A percentile compares a stretch with the other conserved stretches of the same genome.
Conservation (phyloP, 108 stramenopile genomes). For the Craspedostauros australis region DNA sequence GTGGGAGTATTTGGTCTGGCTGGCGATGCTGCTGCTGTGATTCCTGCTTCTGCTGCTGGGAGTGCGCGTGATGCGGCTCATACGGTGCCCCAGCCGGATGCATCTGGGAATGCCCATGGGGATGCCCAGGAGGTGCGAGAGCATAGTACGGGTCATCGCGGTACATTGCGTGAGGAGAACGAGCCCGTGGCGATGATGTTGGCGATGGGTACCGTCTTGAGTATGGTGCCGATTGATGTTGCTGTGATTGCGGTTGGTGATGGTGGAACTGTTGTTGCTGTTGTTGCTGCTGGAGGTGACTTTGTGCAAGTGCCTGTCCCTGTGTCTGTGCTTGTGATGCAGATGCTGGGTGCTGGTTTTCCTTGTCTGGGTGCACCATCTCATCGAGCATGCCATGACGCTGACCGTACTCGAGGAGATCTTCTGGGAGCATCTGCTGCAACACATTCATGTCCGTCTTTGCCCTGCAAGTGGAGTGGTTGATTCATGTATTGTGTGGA, state of each 20-base stretch:
- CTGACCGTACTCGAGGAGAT: slow-evolving; percentile 50
- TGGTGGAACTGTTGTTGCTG: neutral
- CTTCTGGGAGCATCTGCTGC: slow-evolving; percentile 48
- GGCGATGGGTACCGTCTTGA: neutral
- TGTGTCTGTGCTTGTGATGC: neutral
- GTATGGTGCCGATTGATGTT: neutral
- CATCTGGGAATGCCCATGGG: neutral
- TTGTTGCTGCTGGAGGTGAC: neutral
- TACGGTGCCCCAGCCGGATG: too few relatives aligned
- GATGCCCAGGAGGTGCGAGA: neutral
- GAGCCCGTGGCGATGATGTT: neutral
- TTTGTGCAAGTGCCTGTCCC: too few relatives aligned
- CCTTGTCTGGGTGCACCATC: slow-evolving; percentile 22
- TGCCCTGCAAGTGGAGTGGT: too few relatives aligned
- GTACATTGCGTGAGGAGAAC: neutral
- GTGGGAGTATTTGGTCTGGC: too few relatives aligned
- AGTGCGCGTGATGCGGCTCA: too few relatives aligned
- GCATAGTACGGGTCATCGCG: neutral
- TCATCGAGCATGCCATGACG: slow-evolving; percentile 39
- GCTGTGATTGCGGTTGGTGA: slow-evolving; percentile 1
- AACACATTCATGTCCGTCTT: slow-evolving; percentile 36
- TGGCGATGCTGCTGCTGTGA: too few relatives aligned
- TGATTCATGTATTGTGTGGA: too few relatives aligned
- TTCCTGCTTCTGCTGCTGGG: too few relatives aligned
- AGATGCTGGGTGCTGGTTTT: neutral